A percentile compares a stretch with the other conserved stretches of the same genome.
These are phyloP conservation scores for Petunia secreta DNA, from an alignment of 257 asterid species.

Conservation along the genomic window DNA sequence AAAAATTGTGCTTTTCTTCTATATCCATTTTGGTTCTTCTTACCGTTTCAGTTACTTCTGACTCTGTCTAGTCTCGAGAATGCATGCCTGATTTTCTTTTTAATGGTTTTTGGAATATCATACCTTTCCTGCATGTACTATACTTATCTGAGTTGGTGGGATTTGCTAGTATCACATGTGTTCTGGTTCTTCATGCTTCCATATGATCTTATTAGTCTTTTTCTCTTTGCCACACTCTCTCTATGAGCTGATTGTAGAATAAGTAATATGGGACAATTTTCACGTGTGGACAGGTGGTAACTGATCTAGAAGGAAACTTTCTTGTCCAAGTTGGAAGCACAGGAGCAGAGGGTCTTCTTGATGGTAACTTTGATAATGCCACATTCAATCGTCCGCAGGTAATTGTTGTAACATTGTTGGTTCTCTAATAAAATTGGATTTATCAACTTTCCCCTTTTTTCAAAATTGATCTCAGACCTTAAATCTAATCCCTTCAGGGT, in stretches of 20 bases:
- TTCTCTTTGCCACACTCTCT: background rate
- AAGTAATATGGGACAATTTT: slow-evolving; percentile 4
- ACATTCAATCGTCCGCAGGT: slow-evolving; percentile 97
- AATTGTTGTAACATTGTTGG: slow-evolving; percentile 26
- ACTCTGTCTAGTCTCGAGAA: background rate
- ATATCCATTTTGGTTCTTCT: background rate
- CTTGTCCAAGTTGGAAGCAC: slow-evolving; percentile 86
- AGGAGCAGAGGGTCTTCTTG: slow-evolving; percentile 89
- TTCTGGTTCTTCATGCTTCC: slow-evolving; percentile 5
- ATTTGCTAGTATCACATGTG: background rate
- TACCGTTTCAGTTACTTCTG: background rate
- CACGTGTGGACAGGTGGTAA: slow-evolving; percentile 65
- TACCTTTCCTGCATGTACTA: background rate
- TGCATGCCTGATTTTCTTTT: background rate
- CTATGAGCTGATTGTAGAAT: slow-evolving; percentile 11
- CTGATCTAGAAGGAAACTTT: slow-evolving; percentile 89
- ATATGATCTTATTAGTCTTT: background rate
- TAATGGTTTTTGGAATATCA: background rate
- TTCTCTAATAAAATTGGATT: background rate
- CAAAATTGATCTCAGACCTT: slow-evolving; percentile 18
- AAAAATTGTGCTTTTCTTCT: background rate
- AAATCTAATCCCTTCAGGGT: slow-evolving; percentile 50
- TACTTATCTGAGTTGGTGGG: background rate
- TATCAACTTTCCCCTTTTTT: slow-evolving; percentile 27
- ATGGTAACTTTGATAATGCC: slow-evolving; percentile 90